Evolutionary conservation across 1,284 basidiomycete genomes (phyloP), one percentile per base, ranked within the genome.

Genomic region (Chalciporus sp.): DNA sequence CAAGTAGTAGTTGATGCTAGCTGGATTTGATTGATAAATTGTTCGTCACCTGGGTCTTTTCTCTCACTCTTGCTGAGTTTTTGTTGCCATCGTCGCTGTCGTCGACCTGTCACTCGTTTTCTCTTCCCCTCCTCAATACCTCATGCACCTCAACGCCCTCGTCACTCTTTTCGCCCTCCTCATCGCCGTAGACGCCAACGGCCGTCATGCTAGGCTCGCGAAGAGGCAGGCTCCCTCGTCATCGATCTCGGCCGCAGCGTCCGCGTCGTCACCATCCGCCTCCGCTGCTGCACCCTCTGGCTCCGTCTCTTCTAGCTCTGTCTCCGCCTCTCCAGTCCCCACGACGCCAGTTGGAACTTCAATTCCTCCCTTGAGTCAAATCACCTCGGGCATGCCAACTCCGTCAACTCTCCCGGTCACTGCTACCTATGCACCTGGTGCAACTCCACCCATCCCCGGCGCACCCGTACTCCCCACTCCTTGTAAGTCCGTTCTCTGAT

Each of bases 301-400:
- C 12, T 51, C 61, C 3, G 31, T 66, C n/a, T n/a, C n/a, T n/a
- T n/a, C n/a, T n/a, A n/a, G n/a, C 10, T 40, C 64, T 40, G 51
- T 53, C 47, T 57, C 60, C 0, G 45, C 63, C 2, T 54, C 67
- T 3, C 53, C 67, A 5, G 55, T 62, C 17, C 61, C 66, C 33
- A 63, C 70, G 10, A 62, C 66, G 14, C 72, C 73, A 9, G 71
- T 67, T 9, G 61, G 61, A 7, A 63, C 70, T 1, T 41, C 61
- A 4, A 62, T 84, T 37, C 84, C 85, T 37, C 77, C 84, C 7
- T 72, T 92, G 46, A 78, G 75, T n/a, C 75, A 74, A 49, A 83
- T 93, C 57, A 86, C 81, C 3, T 81, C 82, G 31, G 86, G 85
- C 53, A 90, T 90, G 80, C 73, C 88, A 1, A 74, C 81, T 7